These are phyloP conservation scores for Fusarium sp. DNA, from an alignment of 2,329 filamentous ascomycete species.

Conservation along the genomic window DNA sequence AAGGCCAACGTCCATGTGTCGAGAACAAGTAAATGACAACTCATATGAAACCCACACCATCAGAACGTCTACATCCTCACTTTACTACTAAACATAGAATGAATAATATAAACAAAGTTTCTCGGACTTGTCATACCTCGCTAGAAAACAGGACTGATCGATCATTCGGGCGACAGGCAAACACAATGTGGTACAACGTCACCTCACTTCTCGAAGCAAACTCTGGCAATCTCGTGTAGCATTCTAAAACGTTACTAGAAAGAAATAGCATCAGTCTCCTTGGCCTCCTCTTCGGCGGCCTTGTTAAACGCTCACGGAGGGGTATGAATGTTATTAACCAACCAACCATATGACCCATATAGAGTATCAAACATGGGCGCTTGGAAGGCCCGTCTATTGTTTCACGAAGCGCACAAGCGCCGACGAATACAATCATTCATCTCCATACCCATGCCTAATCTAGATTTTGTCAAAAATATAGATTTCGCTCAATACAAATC, in stretches of 20 bases:
- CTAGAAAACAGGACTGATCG: not conserved
- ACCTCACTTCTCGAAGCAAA: slow-evolving; percentile 26
- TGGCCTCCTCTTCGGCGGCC: not conserved
- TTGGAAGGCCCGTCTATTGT: slow-evolving; percentile 32
- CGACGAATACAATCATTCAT: not conserved
- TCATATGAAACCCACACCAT: too few relatives aligned
- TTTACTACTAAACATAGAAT: not conserved
- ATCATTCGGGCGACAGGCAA: not conserved
- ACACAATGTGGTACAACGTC: slow-evolving; percentile 4
- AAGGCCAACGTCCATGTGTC: not conserved
- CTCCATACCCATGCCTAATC: not conserved
- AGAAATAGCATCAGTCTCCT: slow-evolving; percentile 13
- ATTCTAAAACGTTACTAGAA: slow-evolving; percentile 28
- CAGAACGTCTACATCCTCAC: too few relatives aligned
- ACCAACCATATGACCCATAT: slow-evolving; percentile 34
- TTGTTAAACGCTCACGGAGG: slow-evolving; percentile 3
- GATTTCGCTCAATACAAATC: not conserved
- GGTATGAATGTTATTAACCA: slow-evolving; percentile 26
- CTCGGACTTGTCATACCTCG: slow-evolving; percentile 3
- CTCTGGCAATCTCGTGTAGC: slow-evolving; percentile 18
- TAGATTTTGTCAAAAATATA: not conserved
- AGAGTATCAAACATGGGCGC: slow-evolving; percentile 39
- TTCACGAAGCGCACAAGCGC: slow-evolving; percentile 47
- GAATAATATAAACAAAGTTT: not conserved
- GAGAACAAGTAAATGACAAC: not conserved